Evolutionary conservation across 441 rosid genomes (phyloP).

Genomic region (Melastoma candidum): DNA sequence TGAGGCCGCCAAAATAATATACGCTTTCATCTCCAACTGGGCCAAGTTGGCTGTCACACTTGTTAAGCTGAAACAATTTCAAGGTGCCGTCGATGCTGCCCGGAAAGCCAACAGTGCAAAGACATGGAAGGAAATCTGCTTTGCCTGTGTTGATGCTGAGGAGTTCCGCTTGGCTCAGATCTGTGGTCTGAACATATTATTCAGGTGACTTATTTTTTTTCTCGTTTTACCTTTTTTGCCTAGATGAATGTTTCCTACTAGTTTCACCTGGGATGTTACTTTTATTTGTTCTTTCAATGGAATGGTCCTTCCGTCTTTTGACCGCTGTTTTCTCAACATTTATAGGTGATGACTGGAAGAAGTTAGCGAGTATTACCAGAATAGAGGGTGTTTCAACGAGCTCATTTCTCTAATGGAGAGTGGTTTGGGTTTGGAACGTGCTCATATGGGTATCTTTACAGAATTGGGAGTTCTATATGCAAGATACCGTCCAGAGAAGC

Average conservation of each 20-base stretch:
- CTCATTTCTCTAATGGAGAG: constrained; percentile 99
- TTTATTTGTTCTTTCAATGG: too few species aligned
- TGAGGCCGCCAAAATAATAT: constrained; percentile 96
- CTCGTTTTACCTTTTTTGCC: too few species aligned
- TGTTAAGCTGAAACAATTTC: constrained; percentile 90
- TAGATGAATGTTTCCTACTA: too few species aligned
- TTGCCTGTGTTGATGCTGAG: constrained; percentile 99
- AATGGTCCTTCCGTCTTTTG: background rate
- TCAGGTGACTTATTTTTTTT: constrained; percentile 42
- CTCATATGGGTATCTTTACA: constrained; percentile 99
- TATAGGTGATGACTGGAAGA: constrained; percentile 98
- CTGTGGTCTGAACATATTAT: constrained; percentile 90
- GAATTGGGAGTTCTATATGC: constrained; percentile 99
- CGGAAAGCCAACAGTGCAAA: constrained; percentile 98
- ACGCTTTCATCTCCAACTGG: constrained; percentile 97
- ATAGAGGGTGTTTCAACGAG: constrained; percentile 96
- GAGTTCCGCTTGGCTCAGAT: constrained; percentile 99
- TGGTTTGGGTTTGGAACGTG: constrained; percentile 97
- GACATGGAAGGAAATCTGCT: constrained; percentile 99
- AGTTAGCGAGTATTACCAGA: constrained; percentile 96
- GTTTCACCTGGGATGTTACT: too few species aligned
- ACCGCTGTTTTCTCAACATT: constrained; percentile 3
- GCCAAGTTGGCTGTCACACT: constrained; percentile 95
- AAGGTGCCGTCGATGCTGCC: constrained; percentile 99
- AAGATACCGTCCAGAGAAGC: constrained; percentile 96